Evolutionary conservation across 176 grass and related monocot species (phyloP).

Genomic region (Oryza punctata): DNA sequence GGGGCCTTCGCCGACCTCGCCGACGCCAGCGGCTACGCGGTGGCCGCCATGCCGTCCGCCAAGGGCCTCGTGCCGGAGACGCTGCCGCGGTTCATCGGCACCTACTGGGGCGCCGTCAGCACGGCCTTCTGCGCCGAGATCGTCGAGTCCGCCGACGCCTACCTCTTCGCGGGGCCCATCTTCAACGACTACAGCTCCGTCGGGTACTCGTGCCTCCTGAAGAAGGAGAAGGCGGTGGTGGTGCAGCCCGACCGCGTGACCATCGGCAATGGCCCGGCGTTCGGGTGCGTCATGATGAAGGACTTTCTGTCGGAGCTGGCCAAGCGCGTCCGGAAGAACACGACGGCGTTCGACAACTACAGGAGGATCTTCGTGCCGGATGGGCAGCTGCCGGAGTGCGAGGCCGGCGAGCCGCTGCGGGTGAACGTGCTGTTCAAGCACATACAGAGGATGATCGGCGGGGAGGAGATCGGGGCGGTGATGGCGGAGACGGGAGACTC

Average conservation of each 20-base stretch:
- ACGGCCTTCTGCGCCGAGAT: slow-evolving; percentile 85
- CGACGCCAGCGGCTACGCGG: slow-evolving; percentile 50
- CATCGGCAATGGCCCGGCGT: slow-evolving; percentile 65
- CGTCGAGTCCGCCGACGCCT: slow-evolving; percentile 82
- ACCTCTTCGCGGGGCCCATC: slow-evolving; percentile 71
- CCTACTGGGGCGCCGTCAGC: slow-evolving; percentile 86
- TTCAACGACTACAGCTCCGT: slow-evolving; percentile 93
- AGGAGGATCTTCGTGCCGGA: slow-evolving; percentile 65
- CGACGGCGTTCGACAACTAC: slow-evolving; percentile 72
- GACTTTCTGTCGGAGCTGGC: slow-evolving; percentile 59
- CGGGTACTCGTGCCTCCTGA: slow-evolving; percentile 68
- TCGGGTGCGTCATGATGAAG: slow-evolving; percentile 76
- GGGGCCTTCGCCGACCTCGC: slow-evolving; percentile 64
- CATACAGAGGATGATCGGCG: slow-evolving; percentile 63
- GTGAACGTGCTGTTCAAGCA: slow-evolving; percentile 87
- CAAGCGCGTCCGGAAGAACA: slow-evolving; percentile 47
- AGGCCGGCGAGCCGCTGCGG: slow-evolving; percentile 49
- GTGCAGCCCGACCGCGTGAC: slow-evolving; percentile 82
- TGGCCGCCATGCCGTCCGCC: slow-evolving; percentile 71
- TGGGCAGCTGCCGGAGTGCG: slow-evolving; percentile 39
- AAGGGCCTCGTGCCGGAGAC: slow-evolving; percentile 80
- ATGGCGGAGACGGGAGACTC: slow-evolving; percentile 78
- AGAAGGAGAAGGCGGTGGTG: slow-evolving; percentile 68
- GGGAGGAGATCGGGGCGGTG: slow-evolving; percentile 34
- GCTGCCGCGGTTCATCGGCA: slow-evolving; percentile 66